Evolutionary conservation across 352 stramenopile species (phyloP).

Genomic region (Pythium guiyangense): DNA sequence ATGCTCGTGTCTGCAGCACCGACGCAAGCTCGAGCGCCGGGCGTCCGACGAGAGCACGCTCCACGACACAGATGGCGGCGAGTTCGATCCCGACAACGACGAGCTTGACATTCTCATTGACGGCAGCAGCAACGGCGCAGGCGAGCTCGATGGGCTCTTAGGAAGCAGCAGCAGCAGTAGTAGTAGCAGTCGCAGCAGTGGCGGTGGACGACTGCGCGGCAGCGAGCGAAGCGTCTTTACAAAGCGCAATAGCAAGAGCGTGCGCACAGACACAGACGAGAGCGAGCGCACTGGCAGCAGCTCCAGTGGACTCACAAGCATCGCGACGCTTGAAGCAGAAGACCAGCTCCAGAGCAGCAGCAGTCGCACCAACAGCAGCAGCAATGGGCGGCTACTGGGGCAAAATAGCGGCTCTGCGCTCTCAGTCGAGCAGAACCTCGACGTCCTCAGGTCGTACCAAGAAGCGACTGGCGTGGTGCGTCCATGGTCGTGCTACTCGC

Average conservation of each 20-base stretch:
- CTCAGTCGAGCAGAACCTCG: conserved; percentile 26
- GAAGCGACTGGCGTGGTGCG: conserved; percentile 47
- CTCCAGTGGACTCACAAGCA: background rate
- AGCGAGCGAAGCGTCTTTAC: conserved; percentile 14
- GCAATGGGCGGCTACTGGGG: conserved; percentile 8
- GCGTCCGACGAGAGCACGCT: conserved; percentile 38
- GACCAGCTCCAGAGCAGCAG: conserved; percentile 9
- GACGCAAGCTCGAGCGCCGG: conserved; percentile 50
- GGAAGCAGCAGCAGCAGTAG: background rate
- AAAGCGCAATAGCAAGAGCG: conserved; percentile 15
- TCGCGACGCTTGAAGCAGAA: conserved; percentile 6
- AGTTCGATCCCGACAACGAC: conserved; percentile 20
- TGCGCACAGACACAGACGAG: background rate
- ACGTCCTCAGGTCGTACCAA: conserved; percentile 68
- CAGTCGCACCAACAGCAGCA: background rate
- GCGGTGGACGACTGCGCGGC: conserved; percentile 3
- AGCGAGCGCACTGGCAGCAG: background rate
- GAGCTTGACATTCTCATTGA: conserved; percentile 40
- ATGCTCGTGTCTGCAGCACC: conserved; percentile 73
- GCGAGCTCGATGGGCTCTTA: conserved; percentile 11
- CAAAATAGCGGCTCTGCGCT: conserved; percentile 3
- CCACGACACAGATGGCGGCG: conserved; percentile 15
- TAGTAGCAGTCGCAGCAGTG: background rate
- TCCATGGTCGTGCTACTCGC: background rate
- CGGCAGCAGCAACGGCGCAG: conserved; percentile 5